Base-by-base conservation (phyloP, 768 basidiomycete species). In the Leccinum incarnatum region DNA sequence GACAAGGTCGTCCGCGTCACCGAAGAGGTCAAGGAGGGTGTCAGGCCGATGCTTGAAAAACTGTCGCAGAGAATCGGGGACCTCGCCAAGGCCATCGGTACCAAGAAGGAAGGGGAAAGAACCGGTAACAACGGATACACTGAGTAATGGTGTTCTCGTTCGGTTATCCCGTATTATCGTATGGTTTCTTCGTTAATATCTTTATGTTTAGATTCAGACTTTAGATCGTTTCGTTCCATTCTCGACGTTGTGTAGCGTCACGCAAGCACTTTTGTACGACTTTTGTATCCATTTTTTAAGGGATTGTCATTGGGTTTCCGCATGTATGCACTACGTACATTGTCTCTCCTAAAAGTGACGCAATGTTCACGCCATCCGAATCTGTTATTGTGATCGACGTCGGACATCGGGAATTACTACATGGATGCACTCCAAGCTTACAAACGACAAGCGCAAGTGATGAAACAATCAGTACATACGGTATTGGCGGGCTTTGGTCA, bases 1-100 rank as follows among this genome's bases (percentile, higher is more conserved):
- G 88, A 89, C 57, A 91, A 89, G 76, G 79, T 84, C 17, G 63
- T 72, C 50, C 82, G 81, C 57, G 75, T 90, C 19, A 71, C 78
- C 23, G 74, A 78, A 54, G 83, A 88, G 55, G 85, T 91, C 25
- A 81, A 77, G 65, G 79, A 81, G 25, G 81, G 81, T 34, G 82
- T 90, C 23, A 75, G 76, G 27, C 89, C 89, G 19, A 68, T 89
- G 53, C 77, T 91, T 14, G 85, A 86, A 36, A 75, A 73, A 14
- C 65, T 83, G 25, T 73, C 74, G 57, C 78, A 78, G 57, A 72
- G 75, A 15, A 70, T 82, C 17, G 42, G 64, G 8, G 73, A 73
- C 5, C 56, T 72, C 27, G 66, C 62, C 64, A 66, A 54, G 10
- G 56, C 49, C 10, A 71, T 74, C 12, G 60, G 69, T 10, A 51